Base-by-base conservation (phyloP, 2,329 filamentous ascomycete species). In the Verticillium zaregamsianum region DNA sequence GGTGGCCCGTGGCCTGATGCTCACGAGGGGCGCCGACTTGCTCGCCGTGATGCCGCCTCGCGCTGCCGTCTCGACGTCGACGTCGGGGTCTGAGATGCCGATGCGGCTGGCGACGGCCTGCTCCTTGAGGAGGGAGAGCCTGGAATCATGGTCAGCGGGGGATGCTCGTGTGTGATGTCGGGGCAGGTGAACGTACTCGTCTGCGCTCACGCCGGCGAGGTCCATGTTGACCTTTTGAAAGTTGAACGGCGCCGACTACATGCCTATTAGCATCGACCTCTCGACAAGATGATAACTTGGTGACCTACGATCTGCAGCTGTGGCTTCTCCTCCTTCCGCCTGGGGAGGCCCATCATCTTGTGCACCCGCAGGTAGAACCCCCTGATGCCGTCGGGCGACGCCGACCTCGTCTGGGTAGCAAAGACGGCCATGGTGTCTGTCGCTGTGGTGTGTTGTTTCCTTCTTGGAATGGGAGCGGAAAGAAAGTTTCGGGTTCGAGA, bases 241-340 rank as follows among this genome's bases (percentile, higher is more conserved):
- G 70, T 86, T 78, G 72, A 84, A 88, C 0, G 85, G 85, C 11
- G 80, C 79, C 58, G 84, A 86, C 85, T 87, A 63, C n/a, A 54
- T 28, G 9, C 33, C 12, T 25, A 49, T 49, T 49, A 49, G 45
- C 45, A 23, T 20, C n/a, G 8, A 3, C 3, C 8, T 20, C 3
- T 23, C 4, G 7, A 25, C n/a, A 20, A 45, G 14, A 8, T 56
- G 9, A 25, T 23, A 2, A 55, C 49, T 28, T 52, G 31, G 23
- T 20, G 55, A 68, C 80, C 64, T 69, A 84, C 81, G 70, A 85
- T 85, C 59, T 81, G 74, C 15, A 80, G 62, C n/a, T 67, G 70
- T 23, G 71, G 71, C 68, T 79, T 79, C 56, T 74, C 70, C 68
- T 80, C 71, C 69, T 80, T 81, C 61, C 77, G 74, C 57, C 76